Evolutionary conservation across 139 green algal genomes (phyloP), one percentile per base, ranked within the genome.

Genomic region (Bryopsis sp.): DNA sequence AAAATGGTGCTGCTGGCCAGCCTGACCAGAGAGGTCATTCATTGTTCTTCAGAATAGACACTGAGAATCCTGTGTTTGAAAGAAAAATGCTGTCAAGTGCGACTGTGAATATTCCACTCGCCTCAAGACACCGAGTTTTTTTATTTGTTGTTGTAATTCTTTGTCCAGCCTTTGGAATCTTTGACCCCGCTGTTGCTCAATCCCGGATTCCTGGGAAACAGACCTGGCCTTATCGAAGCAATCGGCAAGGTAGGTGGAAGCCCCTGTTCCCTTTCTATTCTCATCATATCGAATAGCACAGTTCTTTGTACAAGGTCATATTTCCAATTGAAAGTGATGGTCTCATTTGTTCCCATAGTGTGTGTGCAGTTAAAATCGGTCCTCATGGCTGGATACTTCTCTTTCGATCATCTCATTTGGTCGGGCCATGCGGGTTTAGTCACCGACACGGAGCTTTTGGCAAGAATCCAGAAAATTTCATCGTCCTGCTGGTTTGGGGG

Each of bases 301-400:
- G 11, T 50, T 50, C 11, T 50, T 15, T 50, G 11, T 15, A 50
- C 11, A 50, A 15, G 15, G 11, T 50, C 43, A 15, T 50, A 11
- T 50, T 50, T 15, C 43, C 15, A 11, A 26, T 11, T 50, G 43
- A 50, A 50, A 26, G 24, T 3, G 19, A 2, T 39, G 32, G 2
- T 1, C 29, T 32, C 1, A 2, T 47, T 29, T 70, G 39, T 37
- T 26, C 46, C 8, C 8, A 11, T 48, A 28, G 35, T 69, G 46
- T 22, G 3, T 3, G 2, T 31, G 32, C 81, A 92, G 84, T 59
- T 90, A 32, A 96, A 94, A 75, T 46, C 72, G 28, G n/a, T 95
- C 32, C 72, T 93, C 31, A 96, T 97, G 90, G 85, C 85, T 0
- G 64, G 89, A n/a, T 97, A 97, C 85, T 96, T 97, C 83, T 83